Evolutionary conservation across 78 protist genomes (phyloP).

Genomic region (Dictyostelium capitatum): DNA sequence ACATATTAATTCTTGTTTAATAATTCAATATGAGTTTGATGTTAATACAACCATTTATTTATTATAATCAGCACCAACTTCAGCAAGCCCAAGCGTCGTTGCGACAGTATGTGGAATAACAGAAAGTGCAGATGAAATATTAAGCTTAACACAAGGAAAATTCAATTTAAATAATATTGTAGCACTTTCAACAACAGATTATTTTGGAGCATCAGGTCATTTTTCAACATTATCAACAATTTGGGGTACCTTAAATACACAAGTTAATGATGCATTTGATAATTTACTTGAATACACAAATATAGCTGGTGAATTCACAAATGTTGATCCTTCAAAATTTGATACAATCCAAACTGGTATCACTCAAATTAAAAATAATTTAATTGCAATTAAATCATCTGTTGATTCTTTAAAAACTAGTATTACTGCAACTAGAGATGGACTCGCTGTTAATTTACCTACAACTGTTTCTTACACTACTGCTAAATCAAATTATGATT

Average conservation of each 20-base stretch:
- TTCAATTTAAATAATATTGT: background rate
- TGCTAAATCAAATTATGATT: background rate
- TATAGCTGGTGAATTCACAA: background rate
- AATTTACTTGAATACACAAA: background rate
- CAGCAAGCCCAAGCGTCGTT: too few relatives aligned
- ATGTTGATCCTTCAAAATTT: background rate
- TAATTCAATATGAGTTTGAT: too few relatives aligned
- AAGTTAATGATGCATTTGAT: background rate
- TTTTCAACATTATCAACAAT: background rate
- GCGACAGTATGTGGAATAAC: too few relatives aligned
- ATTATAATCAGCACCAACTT: too few relatives aligned
- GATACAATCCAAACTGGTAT: background rate
- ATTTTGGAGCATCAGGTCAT: background rate
- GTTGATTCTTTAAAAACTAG: background rate
- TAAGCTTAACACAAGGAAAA: background rate
- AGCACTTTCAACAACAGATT: background rate
- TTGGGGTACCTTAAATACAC: background rate
- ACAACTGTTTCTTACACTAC: background rate
- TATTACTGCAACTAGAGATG: background rate
- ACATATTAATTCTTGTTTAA: too few relatives aligned
- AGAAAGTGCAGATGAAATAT: background rate
- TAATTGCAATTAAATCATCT: background rate
- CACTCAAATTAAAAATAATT: background rate
- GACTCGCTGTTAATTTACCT: background rate
- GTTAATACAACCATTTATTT: too few relatives aligned